Base-by-base conservation (phyloP, 305 asterid genomes). In the Withania somnifera region DNA sequence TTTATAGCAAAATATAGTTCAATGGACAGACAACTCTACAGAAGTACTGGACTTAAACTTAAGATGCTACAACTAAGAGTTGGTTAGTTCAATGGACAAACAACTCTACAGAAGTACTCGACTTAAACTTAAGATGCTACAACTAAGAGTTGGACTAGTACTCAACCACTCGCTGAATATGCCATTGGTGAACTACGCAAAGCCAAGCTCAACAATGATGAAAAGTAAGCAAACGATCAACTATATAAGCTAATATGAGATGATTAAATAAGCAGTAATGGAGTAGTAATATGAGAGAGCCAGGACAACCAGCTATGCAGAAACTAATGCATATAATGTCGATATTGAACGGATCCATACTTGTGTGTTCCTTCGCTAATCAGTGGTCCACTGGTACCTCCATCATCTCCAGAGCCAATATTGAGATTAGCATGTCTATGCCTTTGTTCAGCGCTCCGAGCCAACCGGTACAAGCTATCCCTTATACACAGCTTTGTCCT, bases 401-500 rank as follows among this genome's bases (percentile, higher is more conserved):
- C 86, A 81, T 87, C 89, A 63, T 88, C 91, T 34, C 85, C 88
- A 50, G 66, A 78, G 82, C 82, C 63, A 71, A 77, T 80, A 75
- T 86, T 80, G 51, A 84, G 36, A 82, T 86, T 85, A 36, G 83
- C 86, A 63, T 85, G 87, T 77, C 87, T 89, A 83, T 92, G 95
- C 76, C 99, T 91, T 60, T 89, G 97, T 79, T 91, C 99, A 85
- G 98, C 98, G 89, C 98, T 93, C 82, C 85, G 89, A 51, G 99
- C 99, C 85, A 94, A 90, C 83, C 98, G 97, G 88, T 93, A 95
- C 81, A 95, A 85, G 89, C 98, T 89, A 86, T 95, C 99, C 89
- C 98, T 88, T 87, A 95, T 92, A 89, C 98, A 89, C 52, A 95
- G 87, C 89, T 91, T 95, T 11, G 97, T 94, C 86, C 87, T 86